Conservation (phyloP, 768 basidiomycete genomes). For the Agrocybe praecox region DNA sequence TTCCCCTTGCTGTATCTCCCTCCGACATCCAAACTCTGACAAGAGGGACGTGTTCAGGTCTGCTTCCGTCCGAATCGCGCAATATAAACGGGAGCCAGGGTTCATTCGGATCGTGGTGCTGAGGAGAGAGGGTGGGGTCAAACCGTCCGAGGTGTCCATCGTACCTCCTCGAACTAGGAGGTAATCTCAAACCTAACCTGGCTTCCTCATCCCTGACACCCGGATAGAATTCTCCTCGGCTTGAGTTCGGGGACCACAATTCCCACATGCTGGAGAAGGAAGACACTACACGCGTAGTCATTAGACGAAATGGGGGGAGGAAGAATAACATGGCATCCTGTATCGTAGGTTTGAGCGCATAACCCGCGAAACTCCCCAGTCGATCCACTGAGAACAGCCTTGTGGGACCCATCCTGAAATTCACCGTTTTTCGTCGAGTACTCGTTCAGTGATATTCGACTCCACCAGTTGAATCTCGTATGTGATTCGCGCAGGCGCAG, state of each 20-base stretch:
- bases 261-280: too few relatives aligned
- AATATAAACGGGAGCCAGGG: slow-evolving; percentile 9
- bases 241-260: too few relatives aligned
- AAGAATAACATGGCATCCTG: background rate
- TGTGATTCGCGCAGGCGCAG: too few relatives aligned
- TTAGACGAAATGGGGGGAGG: background rate
- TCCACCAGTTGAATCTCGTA: too few relatives aligned
- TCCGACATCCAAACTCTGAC: background rate
- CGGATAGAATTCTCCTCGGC: too few relatives aligned
- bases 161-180: too few relatives aligned
- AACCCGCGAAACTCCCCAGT: background rate
- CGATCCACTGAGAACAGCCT: background rate
- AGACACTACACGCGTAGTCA: slow-evolving; percentile 13
- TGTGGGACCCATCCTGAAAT: background rate
- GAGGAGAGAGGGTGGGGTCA: slow-evolving; percentile 13
- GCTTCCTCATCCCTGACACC: too few relatives aligned
- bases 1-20: too few relatives aligned
- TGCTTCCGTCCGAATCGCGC: accelerated
- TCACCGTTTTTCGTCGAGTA: too few relatives aligned
- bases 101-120: background rate
- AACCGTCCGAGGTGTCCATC: slow-evolving; percentile 16
- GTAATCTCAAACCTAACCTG: too few relatives aligned
- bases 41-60: background rate
- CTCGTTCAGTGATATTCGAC: too few relatives aligned
- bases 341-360: background rate